phyloP scores from a whole-genome alignment of 2,329 filamentous ascomycete genomes.

The Aspergillus terreus region DNA sequence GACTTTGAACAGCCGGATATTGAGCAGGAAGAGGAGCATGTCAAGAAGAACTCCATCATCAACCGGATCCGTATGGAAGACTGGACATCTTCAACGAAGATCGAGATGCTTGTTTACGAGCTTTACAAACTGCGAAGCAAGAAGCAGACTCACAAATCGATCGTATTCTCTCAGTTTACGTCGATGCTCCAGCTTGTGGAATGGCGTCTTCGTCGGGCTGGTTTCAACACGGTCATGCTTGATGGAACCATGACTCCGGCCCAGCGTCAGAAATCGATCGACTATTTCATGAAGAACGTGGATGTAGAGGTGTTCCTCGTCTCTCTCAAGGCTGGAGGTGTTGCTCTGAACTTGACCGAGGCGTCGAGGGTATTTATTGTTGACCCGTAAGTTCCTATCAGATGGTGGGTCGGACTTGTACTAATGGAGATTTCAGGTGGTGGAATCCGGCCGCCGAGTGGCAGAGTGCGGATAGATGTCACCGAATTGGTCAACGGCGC shows the following conservation, averaged over 20 bases:
- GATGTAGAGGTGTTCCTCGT: slow-evolving; percentile 96
- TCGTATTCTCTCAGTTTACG: slow-evolving; percentile 96
- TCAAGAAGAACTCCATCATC: slow-evolving; percentile 97
- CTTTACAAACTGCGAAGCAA: slow-evolving; percentile 87
- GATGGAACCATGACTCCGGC: slow-evolving; percentile 96
- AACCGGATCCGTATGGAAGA: slow-evolving; percentile 99
- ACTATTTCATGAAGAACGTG: slow-evolving; percentile 93
- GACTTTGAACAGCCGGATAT: slow-evolving; percentile 95
- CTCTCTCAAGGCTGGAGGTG: slow-evolving; percentile 91
- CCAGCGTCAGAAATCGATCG: slow-evolving; percentile 88
- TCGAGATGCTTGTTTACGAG: slow-evolving; percentile 92
- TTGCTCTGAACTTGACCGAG: slow-evolving; percentile 92
- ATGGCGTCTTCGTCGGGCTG: slow-evolving; percentile 93
- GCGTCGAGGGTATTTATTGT: slow-evolving; percentile 94
- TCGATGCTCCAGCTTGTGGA: slow-evolving; percentile 96
- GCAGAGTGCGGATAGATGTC: slow-evolving; percentile 91
- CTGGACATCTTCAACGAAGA: slow-evolving; percentile 97
- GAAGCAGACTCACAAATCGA: slow-evolving; percentile 91
- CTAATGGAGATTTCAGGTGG: slow-evolving; percentile 58
- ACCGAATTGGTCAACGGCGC: slow-evolving; percentile 91
- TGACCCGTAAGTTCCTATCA: slow-evolving; percentile 69
- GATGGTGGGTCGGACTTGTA: neutral
- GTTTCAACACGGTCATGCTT: slow-evolving; percentile 96
- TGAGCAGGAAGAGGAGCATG: slow-evolving; percentile 78
- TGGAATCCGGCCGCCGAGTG: slow-evolving; percentile 99